These are phyloP conservation scores for Haematococcus lacustris DNA, from an alignment of 139 green algal genomes.

Conservation along the genomic window DNA sequence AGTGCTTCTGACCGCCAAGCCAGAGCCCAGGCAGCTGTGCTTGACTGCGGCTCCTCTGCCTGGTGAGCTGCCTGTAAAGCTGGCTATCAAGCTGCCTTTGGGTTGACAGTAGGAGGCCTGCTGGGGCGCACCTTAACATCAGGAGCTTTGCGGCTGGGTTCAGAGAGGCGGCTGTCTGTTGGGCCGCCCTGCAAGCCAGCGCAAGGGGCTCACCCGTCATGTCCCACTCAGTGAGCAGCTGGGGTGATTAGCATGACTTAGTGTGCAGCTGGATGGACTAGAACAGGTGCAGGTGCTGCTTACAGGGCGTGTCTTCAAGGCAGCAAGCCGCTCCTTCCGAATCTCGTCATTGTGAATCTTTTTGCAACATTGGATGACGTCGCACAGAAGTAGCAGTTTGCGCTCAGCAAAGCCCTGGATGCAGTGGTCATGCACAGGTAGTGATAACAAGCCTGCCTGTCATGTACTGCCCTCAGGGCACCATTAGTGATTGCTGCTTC, in stretches of 20 bases:
- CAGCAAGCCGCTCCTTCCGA: slow-evolving; percentile 40
- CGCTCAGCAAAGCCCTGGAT: slow-evolving; percentile 69
- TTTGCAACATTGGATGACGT: slow-evolving; percentile 45
- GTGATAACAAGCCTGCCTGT: too few relatives aligned
- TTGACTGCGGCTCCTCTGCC: too few relatives aligned
- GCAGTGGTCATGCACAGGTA: not conserved
- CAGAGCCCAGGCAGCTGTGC: too few relatives aligned
- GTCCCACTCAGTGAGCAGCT: too few relatives aligned
- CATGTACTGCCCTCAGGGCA: too few relatives aligned
- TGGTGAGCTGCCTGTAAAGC: too few relatives aligned
- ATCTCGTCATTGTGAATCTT: slow-evolving; percentile 53
- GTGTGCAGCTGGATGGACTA: too few relatives aligned
- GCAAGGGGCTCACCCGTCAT: not conserved
- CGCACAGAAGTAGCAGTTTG: slow-evolving; percentile 60
- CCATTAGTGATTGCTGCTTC: too few relatives aligned
- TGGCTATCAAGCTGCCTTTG: too few relatives aligned
- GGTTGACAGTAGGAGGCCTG: too few relatives aligned
- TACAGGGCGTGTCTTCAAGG: slow-evolving; percentile 17
- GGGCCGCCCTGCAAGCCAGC: not conserved
- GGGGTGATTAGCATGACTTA: too few relatives aligned
- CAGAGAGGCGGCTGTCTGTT: slow-evolving; percentile 7
- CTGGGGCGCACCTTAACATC: slow-evolving; percentile 14
- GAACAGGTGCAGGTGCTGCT: not conserved
- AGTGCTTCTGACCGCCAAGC: too few relatives aligned
- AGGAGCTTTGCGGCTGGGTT: slow-evolving; percentile 11